Evolutionary conservation across 2,329 filamentous ascomycete species (phyloP).

Genomic region (Parastagonospora nodorum): DNA sequence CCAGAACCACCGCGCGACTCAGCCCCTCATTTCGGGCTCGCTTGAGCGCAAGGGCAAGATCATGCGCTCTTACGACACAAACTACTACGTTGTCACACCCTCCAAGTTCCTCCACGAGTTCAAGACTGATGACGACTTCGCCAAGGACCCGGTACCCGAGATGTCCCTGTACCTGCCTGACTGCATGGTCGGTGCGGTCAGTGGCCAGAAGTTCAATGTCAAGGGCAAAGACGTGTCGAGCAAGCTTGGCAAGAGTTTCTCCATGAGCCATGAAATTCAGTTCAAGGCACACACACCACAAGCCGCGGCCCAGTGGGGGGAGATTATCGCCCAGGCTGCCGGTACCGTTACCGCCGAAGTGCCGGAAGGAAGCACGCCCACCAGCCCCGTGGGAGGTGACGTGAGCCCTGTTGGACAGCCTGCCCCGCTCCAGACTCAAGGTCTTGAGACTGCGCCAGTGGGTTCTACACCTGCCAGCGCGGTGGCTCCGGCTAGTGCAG

Average conservation of each 20-base stretch:
- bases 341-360: slow-evolving; percentile 54
- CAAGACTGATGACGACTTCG: slow-evolving; percentile 82
- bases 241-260: slow-evolving; percentile 78
- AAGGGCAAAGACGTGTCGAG: slow-evolving; percentile 91
- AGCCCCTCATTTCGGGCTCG: slow-evolving; percentile 82
- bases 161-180: slow-evolving; percentile 91
- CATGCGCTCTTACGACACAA: slow-evolving; percentile 77
- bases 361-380: slow-evolving; percentile 43
- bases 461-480: slow-evolving; percentile 20
- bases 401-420: slow-evolving; percentile 24
- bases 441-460: slow-evolving; percentile 28
- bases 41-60: slow-evolving; percentile 91
- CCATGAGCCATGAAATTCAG: slow-evolving; percentile 75
- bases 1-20: slow-evolving; percentile 79
- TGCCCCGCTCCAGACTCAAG: slow-evolving; percentile 42
- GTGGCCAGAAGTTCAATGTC: slow-evolving; percentile 85
- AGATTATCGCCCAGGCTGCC: slow-evolving; percentile 68
- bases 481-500: slow-evolving; percentile 11
- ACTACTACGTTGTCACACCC: slow-evolving; percentile 89
- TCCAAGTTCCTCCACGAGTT: slow-evolving; percentile 93
- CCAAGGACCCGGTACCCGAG: slow-evolving; percentile 78
- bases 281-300: slow-evolving; percentile 86
- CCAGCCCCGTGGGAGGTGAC: slow-evolving; percentile 38
- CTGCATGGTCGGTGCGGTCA: slow-evolving; percentile 73
- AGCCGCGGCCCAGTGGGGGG: slow-evolving; percentile 86